Conservation (phyloP, 2,329 filamentous ascomycete species). For the Colletotrichum acutatum region DNA sequence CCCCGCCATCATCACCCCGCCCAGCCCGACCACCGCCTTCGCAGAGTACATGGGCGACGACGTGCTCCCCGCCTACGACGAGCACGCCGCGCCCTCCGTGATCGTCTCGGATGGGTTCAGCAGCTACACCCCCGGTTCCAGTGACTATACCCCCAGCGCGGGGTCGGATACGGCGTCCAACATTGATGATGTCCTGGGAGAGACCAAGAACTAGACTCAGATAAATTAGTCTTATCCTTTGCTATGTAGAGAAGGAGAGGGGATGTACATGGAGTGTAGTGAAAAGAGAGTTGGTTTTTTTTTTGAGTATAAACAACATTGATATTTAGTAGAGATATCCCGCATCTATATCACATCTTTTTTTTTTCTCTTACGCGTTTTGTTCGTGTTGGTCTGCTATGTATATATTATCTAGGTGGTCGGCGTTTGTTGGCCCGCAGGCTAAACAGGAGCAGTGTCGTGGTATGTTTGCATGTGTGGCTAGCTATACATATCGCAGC, state of each 20-base stretch:
- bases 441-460: too few relatives aligned
- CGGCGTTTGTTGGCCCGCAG: neutral
- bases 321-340: neutral
- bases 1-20: slow-evolving; percentile 26
- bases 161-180: slow-evolving; percentile 33
- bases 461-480: too few relatives aligned
- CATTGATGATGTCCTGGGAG: slow-evolving; percentile 37
- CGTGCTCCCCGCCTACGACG: slow-evolving; percentile 56
- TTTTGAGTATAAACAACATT: neutral
- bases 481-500: too few relatives aligned
- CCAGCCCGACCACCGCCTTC: slow-evolving; percentile 42
- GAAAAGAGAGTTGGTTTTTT: neutral
- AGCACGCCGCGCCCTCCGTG: slow-evolving; percentile 42
- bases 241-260: neutral
- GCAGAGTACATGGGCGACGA: slow-evolving; percentile 46
- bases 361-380: neutral
- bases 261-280: neutral
- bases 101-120: slow-evolving; percentile 57
- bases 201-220: slow-evolving; percentile 38
- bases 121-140: slow-evolving; percentile 49
- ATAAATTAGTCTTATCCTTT: too few relatives aligned
- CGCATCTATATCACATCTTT: neutral
- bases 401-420: neutral
- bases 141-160: slow-evolving; percentile 39
- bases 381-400: neutral